Conservation (phyloP, 192 early-diverging fungal genomes). For the Spinellus fusiger region DNA sequence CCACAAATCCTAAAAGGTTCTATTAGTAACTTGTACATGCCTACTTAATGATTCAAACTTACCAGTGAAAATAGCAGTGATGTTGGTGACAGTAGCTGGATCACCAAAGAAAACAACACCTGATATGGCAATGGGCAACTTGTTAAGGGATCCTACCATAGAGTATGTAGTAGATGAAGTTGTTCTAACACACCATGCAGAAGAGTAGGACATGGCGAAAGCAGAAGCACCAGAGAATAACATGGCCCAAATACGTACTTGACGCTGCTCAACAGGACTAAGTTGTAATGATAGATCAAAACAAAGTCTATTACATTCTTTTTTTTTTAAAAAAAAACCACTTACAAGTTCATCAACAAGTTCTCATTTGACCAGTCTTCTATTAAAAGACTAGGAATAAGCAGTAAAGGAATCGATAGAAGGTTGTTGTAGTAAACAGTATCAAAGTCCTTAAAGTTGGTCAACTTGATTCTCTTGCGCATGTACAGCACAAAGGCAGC, state of each 20-base stretch:
- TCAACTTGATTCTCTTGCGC: conserved; percentile 78
- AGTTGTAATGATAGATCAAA: conserved; percentile 4
- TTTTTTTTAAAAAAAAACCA: not conserved
- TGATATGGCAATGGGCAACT: conserved; percentile 86
- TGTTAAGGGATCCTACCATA: conserved; percentile 96
- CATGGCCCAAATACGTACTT: conserved; percentile 54
- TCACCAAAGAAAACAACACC: conserved; percentile 92
- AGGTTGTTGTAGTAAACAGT: conserved; percentile 96
- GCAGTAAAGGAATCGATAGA: conserved; percentile 72
- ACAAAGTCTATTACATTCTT: not conserved
- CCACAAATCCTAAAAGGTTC: conserved; percentile 38
- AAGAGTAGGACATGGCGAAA: conserved; percentile 82
- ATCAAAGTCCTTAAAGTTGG: conserved; percentile 93
- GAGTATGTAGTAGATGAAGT: conserved; percentile 73
- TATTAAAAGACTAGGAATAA: conserved; percentile 55
- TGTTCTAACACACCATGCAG: conserved; percentile 80
- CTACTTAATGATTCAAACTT: not conserved
- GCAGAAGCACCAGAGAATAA: conserved; percentile 70
- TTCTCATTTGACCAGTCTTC: conserved; percentile 63
- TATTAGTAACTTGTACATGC: not conserved
- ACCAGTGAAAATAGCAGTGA: conserved; percentile 81
- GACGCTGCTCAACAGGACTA: conserved; percentile 35
- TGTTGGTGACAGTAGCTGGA: conserved; percentile 65
- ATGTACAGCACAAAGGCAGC: conserved; percentile 85
- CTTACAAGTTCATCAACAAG: conserved; percentile 53